Percentiles rank a stretch among this genome's conserved stretches.
Conservation (phyloP, 352 stramenopile species). For the Globisporangium lucens region DNA sequence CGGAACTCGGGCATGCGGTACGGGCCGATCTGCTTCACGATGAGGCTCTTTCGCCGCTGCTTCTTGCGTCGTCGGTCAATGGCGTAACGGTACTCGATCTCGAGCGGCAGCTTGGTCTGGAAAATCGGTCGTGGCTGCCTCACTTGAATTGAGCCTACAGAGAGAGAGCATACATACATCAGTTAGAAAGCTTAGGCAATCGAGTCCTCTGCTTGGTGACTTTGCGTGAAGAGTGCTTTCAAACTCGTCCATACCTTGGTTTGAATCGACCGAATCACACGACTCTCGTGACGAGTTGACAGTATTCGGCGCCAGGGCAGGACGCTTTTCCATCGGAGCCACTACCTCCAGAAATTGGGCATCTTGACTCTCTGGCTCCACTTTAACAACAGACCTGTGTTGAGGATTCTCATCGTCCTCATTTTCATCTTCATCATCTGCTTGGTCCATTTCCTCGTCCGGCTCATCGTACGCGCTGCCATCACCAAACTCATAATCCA, state of each 20-base stretch:
- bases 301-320: neutral
- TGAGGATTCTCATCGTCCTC: neutral
- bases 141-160: neutral
- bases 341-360: slow-evolving; percentile 1
- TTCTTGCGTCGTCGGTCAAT: slow-evolving; percentile 47
- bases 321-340: neutral
- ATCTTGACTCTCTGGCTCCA: slow-evolving; percentile 10
- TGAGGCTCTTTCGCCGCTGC: slow-evolving; percentile 23
- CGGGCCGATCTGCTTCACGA: slow-evolving; percentile 36
- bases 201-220: neutral
- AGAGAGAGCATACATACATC: neutral
- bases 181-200: neutral
- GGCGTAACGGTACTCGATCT: slow-evolving; percentile 55
- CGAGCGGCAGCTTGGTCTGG: slow-evolving; percentile 56
- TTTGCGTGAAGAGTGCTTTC: neutral
- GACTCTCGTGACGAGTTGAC: slow-evolving; percentile 13
- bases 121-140: slow-evolving; percentile 21
- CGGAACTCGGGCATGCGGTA: slow-evolving; percentile 48
- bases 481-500: slow-evolving; percentile 20
- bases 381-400: slow-evolving; percentile 13
- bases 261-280: slow-evolving; percentile 10
- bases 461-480: slow-evolving; percentile 1
- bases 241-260: neutral
- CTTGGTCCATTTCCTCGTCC: slow-evolving; percentile 14
- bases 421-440: neutral